Conservation (phyloP, 306 rosid species). For the Pyrus betulifolia region DNA sequence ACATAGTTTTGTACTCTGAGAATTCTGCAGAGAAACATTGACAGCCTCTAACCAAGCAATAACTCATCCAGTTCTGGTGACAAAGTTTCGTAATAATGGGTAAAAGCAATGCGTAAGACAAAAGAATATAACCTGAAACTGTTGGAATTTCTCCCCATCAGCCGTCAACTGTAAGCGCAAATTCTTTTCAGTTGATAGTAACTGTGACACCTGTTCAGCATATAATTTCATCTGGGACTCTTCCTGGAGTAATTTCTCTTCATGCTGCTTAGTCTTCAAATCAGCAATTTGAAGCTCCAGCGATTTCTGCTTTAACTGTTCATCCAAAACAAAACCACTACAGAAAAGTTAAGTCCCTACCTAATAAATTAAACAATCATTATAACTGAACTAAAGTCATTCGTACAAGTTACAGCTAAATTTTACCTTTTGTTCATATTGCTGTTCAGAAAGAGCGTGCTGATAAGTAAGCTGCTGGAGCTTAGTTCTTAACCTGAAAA, state of each 20-base stretch:
- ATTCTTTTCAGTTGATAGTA: conserved; percentile 74
- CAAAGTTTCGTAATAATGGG: background rate
- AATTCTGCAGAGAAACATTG: background rate
- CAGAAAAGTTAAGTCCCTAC: conserved; percentile 1
- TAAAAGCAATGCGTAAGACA: conserved; percentile 1
- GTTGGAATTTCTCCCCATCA: conserved; percentile 95
- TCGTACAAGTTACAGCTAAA: conserved; percentile 8
- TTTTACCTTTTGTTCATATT: conserved; percentile 64
- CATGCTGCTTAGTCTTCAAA: conserved; percentile 74
- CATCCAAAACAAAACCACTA: conserved; percentile 28
- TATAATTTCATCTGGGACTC: conserved; percentile 80
- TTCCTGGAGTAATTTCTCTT: conserved; percentile 76
- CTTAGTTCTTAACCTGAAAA: conserved; percentile 74
- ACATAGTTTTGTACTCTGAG: background rate
- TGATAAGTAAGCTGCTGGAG: conserved; percentile 76
- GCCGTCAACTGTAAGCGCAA: conserved; percentile 76
- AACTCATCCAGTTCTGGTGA: conserved; percentile 5
- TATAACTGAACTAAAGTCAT: background rate
- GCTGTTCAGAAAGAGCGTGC: conserved; percentile 71
- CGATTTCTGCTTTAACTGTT: conserved; percentile 78
- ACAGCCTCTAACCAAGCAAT: background rate
- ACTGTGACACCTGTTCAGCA: conserved; percentile 87
- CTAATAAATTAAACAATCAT: conserved; percentile 10
- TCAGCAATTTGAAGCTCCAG: conserved; percentile 93
- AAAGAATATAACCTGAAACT: conserved; percentile 61